Percentiles rank a stretch among this genome's conserved stretches.
Conservation (phyloP, 2,329 filamentous ascomycete species). For the Cladosporium sphaerospermum region DNA sequence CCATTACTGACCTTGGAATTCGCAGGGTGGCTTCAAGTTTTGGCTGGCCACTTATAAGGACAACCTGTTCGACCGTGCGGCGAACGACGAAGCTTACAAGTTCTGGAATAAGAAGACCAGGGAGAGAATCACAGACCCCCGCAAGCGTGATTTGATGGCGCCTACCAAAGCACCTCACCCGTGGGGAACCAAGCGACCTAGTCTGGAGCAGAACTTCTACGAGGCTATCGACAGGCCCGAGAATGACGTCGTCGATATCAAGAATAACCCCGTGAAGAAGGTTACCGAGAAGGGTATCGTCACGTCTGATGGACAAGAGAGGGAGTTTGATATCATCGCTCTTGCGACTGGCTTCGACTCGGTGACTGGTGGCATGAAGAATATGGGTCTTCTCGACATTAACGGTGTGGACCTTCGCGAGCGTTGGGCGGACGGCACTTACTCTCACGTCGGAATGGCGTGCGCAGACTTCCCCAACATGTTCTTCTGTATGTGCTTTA, state of each 20-base stretch:
- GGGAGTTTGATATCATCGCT: constrained; percentile 39
- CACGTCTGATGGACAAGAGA: constrained; percentile 34
- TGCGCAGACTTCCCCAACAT: constrained; percentile 32
- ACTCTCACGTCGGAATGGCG: constrained; percentile 36
- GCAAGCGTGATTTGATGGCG: constrained; percentile 40
- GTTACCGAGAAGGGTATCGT: constrained; percentile 40
- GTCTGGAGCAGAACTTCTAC: constrained; percentile 43
- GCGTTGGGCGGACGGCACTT: constrained; percentile 37
- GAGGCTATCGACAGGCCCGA: constrained; percentile 39
- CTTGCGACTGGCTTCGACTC: constrained; percentile 42
- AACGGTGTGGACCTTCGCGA: constrained; percentile 36
- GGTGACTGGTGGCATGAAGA: constrained; percentile 30
- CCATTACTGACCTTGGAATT: constrained; percentile 28
- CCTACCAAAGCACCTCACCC: constrained; percentile 37
- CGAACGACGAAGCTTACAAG: constrained; percentile 38
- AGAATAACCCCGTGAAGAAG: constrained; percentile 36
- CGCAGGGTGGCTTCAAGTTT: constrained; percentile 33
- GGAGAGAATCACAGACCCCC: constrained; percentile 36
- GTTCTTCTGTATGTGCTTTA: constrained; percentile 25
- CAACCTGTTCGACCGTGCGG: constrained; percentile 30
- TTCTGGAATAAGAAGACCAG: constrained; percentile 42
- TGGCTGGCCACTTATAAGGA: constrained; percentile 40
- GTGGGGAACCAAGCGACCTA: constrained; percentile 40
- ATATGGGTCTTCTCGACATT: constrained; percentile 31
- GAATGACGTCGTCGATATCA: constrained; percentile 38